Base-by-base conservation (phyloP, 768 basidiomycete genomes). In the Tricholoma sp. region DNA sequence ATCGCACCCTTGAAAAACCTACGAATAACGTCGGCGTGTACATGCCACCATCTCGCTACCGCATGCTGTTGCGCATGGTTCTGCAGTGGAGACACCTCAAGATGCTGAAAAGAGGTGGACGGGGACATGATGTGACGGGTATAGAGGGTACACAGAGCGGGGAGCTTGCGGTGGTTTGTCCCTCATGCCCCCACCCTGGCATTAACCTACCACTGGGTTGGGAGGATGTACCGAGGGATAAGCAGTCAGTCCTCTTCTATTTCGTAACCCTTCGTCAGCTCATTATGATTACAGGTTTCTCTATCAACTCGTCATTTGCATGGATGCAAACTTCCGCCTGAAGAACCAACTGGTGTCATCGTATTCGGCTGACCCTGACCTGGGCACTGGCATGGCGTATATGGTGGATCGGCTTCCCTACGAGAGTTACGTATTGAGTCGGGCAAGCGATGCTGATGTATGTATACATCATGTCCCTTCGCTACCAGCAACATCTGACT, bases 1-100 rank as follows among this genome's bases (percentile, higher is more conserved):
- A 71, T 55, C 57, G 46, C 4, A 50, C 66, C 0, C 41, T 76
- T 0, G 58, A 63, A 1, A 58, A 61, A 0, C 31, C 54, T 10
- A 70, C 64, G 0, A 61, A 75, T 34, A 73, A 74, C 41, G 64
- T 66, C 0, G 70, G 71, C 47, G 16, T 54, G 4, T 5, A 53
- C 14, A 22, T 35, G 9, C 32, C 35, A 3, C n/a, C 22, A 10
- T 57, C 46, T 34, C 55, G 57, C 2, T 68, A 68, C 22, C 10
- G 50, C 3, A 57, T 56, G 5, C 61, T 69, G 12, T 7, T 58
- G 29, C 34, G 56, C 0, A 62, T 68, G 18, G 18, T 60, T 10
- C 54, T 50, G 0, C 39, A 69, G 52, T 72, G 63, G 62, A 49
- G 63, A 1, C 64, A 71, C 31, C 55, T 65, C 4, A 58, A 55